Evolutionary conservation across 1,284 basidiomycete species (phyloP).

Genomic region (Ceratobasidium sp.): DNA sequence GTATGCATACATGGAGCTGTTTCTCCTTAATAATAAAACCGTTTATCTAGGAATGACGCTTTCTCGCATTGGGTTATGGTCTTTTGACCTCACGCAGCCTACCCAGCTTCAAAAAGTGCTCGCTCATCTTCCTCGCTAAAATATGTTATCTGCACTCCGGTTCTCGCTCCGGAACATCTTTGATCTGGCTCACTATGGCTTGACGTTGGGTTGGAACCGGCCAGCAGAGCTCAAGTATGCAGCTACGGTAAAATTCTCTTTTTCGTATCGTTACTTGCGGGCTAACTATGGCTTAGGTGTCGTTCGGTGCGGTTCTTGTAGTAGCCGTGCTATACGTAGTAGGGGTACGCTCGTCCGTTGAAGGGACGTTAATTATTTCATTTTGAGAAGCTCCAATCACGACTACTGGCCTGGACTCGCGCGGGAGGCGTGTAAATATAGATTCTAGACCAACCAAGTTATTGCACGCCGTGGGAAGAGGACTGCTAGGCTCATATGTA

Average conservation of each 20-base stretch:
- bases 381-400: conserved; percentile 16
- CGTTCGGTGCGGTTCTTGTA: conserved; percentile 49
- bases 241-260: conserved; percentile 46
- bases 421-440: too few species aligned
- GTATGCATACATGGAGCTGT: conserved; percentile 14
- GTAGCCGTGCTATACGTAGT: conserved; percentile 48
- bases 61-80: conserved; percentile 65
- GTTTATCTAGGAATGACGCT: conserved; percentile 61
- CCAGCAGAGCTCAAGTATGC: conserved; percentile 35
- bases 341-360: conserved; percentile 45
- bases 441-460: too few species aligned
- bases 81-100: conserved; percentile 65
- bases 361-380: conserved; percentile 49
- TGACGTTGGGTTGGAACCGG: conserved; percentile 25
- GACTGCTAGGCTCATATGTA: too few species aligned
- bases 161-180: conserved; percentile 48
- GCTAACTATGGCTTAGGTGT: conserved; percentile 48
- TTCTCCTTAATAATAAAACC: neutral
- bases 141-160: conserved; percentile 55
- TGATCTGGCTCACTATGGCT: conserved; percentile 48
- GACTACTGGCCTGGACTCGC: too few species aligned
- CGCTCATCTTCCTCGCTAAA: conserved; percentile 60
- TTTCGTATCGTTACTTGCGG: conserved; percentile 14
- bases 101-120: conserved; percentile 64
- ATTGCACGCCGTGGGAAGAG: too few species aligned